A percentile compares a stretch with the other conserved stretches of the same genome.
Evolutionary conservation across 2,329 filamentous ascomycete genomes (phyloP).

Genomic region (Colletotrichum eleusines): DNA sequence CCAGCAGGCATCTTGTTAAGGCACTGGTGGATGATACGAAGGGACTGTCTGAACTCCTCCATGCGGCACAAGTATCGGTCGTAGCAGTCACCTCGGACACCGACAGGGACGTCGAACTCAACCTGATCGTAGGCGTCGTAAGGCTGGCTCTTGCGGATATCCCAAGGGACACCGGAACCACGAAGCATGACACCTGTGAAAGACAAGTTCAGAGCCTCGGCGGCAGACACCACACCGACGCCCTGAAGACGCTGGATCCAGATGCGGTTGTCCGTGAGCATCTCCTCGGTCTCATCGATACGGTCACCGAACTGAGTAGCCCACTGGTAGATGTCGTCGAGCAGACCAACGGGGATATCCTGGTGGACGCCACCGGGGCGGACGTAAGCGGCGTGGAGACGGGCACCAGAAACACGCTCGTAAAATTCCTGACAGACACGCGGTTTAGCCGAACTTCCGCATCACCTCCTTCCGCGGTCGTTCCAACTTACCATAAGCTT

Average conservation of each 20-base stretch:
- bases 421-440: constrained; percentile 86
- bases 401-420: constrained; percentile 97
- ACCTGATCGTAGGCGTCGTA: constrained; percentile 99
- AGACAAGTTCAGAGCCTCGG: constrained; percentile 95
- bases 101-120: constrained; percentile 97
- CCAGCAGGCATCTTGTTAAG: constrained; percentile 98
- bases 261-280: constrained; percentile 99
- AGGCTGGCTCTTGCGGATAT: constrained; percentile 95
- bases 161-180: constrained; percentile 95
- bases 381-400: constrained; percentile 96
- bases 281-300: constrained; percentile 98
- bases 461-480: neutral
- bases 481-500: constrained; percentile 89
- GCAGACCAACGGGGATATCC: constrained; percentile 90
- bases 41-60: constrained; percentile 98
- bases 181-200: constrained; percentile 99
- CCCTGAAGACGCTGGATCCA: constrained; percentile 95
- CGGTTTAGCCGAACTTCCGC: constrained; percentile 8
- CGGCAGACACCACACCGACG: constrained; percentile 89
- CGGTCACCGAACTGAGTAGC: constrained; percentile 98
- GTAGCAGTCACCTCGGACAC: constrained; percentile 98
- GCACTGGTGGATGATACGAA: constrained; percentile 98
- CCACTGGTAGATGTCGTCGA: constrained; percentile 99
- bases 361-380: constrained; percentile 96
- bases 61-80: constrained; percentile 99